These are phyloP conservation scores for Sungouiozyma ichnusensis DNA, from an alignment of 805 yeast species.

Conservation along the genomic window DNA sequence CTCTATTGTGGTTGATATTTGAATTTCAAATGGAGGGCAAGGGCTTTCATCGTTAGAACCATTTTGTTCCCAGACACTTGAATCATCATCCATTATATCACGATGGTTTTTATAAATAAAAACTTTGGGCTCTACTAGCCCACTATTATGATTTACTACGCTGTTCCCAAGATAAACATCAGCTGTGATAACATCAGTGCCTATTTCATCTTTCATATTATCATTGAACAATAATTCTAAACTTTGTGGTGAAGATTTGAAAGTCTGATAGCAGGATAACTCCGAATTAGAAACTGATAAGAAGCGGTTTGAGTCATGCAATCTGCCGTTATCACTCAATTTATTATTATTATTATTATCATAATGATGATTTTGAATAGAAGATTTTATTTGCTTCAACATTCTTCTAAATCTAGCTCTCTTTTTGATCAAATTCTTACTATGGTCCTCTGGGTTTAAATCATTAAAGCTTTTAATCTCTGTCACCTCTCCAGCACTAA, in stretches of 20 bases:
- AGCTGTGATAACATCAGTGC: background rate
- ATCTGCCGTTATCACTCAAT: too few relatives aligned
- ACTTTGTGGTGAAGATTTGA: constrained; percentile 11
- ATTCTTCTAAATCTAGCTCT: background rate
- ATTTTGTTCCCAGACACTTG: too few relatives aligned
- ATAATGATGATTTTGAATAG: background rate
- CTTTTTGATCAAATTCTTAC: background rate
- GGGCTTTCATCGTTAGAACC: too few relatives aligned
- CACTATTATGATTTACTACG: background rate
- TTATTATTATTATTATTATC: constrained; percentile 1
- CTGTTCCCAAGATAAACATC: background rate
- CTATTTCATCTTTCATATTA: constrained; percentile 7
- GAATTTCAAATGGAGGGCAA: too few relatives aligned
- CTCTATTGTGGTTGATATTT: too few relatives aligned
- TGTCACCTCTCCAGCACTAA: background rate
- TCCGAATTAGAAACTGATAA: background rate
- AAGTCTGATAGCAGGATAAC: constrained; percentile 9
- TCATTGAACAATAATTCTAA: constrained; percentile 12
- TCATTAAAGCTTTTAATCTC: constrained; percentile 1
- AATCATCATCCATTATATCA: background rate
- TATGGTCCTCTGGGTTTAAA: constrained; percentile 1
- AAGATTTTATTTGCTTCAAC: background rate
- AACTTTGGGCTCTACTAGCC: background rate
- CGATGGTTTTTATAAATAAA: background rate
- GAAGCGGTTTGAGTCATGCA: too few relatives aligned